A percentile compares a stretch with the other conserved stretches of the same genome.
phyloP scores from a whole-genome alignment of 108 stramenopile species.

The Skeletonema tropicum region DNA sequence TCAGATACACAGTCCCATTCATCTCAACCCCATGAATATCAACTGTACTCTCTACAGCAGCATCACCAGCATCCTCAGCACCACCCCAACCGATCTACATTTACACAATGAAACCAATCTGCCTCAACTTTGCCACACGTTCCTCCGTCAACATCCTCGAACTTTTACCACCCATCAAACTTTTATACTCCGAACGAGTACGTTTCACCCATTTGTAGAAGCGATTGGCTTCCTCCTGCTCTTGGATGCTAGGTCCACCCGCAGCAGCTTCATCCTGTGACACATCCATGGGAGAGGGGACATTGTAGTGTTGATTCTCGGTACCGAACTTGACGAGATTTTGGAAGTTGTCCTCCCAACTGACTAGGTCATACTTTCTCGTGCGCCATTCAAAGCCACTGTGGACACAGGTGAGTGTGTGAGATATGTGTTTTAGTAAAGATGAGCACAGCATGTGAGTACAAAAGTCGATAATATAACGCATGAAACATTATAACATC shows the following conservation, averaged over 20 bases:
- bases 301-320: conserved; percentile 19
- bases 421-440: neutral
- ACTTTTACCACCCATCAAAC: conserved; percentile 16
- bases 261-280: neutral
- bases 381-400: conserved; percentile 33
- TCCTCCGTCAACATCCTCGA: conserved; percentile 21
- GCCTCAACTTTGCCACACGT: conserved; percentile 18
- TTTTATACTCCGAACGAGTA: conserved; percentile 20
- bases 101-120: conserved; percentile 25
- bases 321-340: conserved; percentile 21
- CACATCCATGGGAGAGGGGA: conserved; percentile 8
- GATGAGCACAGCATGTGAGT: too few species aligned
- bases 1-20: neutral
- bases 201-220: conserved; percentile 29
- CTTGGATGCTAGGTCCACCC: neutral
- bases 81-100: neutral
- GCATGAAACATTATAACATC: neutral
- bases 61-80: neutral
- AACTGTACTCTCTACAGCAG: neutral
- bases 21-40: neutral
- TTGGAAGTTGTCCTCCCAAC: conserved; percentile 25
- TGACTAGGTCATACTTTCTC: conserved; percentile 16
- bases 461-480: too few species aligned
- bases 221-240: conserved; percentile 16
- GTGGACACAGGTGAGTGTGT: neutral